Percentiles rank a stretch among this genome's conserved stretches.
Conservation (phyloP, 176 grass and related monocot species). For the Canna indica region DNA sequence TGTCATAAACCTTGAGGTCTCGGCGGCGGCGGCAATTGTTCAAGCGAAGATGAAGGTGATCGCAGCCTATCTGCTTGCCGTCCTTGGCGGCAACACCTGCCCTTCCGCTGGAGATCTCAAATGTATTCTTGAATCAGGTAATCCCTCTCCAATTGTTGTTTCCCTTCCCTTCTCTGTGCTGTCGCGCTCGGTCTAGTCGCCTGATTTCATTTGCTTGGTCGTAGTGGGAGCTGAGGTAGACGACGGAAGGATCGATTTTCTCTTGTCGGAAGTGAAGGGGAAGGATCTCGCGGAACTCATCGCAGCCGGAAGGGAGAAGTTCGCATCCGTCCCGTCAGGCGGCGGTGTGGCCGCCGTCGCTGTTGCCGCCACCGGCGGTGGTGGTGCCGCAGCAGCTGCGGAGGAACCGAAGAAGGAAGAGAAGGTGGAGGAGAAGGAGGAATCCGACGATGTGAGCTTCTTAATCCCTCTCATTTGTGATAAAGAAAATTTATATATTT, state of each 20-base stretch:
- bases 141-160: background rate
- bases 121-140: slow-evolving; percentile 8
- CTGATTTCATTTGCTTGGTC: background rate
- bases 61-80: slow-evolving; percentile 2
- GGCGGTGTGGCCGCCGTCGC: background rate
- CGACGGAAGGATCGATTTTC: background rate
- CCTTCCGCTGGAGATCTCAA: background rate
- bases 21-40: background rate
- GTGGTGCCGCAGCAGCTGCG: background rate
- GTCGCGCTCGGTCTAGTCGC: background rate
- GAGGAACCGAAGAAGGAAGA: slow-evolving; percentile 1
- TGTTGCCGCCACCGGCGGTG: background rate
- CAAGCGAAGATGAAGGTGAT: slow-evolving; percentile 1
- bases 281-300: slow-evolving; percentile 4
- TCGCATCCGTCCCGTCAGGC: slow-evolving; percentile 1
- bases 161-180: background rate
- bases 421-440: slow-evolving; percentile 13
- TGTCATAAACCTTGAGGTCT: background rate
- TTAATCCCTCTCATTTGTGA: background rate
- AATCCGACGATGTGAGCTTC: slow-evolving; percentile 3
- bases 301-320: slow-evolving; percentile 7
- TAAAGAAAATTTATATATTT: no score
- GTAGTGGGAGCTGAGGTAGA: slow-evolving; percentile 7
- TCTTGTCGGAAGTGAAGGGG: background rate
- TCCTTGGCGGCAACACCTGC: background rate